Evolutionary conservation across 495 filamentous ascomycete genomes (phyloP), one percentile per base, ranked within the genome.

Genomic region (Xylaria cubensis): DNA sequence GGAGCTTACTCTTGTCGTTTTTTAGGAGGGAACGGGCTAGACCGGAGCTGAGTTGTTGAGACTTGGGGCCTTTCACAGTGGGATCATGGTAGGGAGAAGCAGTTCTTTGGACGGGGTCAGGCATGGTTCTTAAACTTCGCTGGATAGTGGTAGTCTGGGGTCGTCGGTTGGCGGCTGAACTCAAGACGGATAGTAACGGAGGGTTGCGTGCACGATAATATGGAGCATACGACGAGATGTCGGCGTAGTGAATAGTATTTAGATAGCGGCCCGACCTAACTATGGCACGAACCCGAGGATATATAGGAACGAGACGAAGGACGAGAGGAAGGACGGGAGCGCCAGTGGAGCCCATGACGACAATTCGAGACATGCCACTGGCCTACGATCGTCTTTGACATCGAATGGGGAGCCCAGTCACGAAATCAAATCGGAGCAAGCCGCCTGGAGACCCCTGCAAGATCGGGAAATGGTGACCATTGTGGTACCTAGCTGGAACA

Each of bases 31-130:
- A 75, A 42, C 70, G 75, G 71, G 67, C 74, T 42, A 75, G 73
- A 50, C 79, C 80, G 69, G 76, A 73, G 24, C 77, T 72, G 64
- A 83, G 80, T 48, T 81, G 80, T 76, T 83, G 81, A n/a, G 79
- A 82, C 48, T 79, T 79, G 39, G 85, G 85, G 15, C 84, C 83
- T 80, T 85, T 84, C 69, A 86, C 79, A 53, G 75, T 51, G 50
- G 84, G 84, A 81, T 86, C 80, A 62, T 74, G 79, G 79, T 87
- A 86, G 73, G 84, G 84, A 82, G 85, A 86, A 76, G 80, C 74
- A 29, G 82, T 83, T 78, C 84, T 81, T 62, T 73, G 73, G 73
- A 85, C 81, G 80, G 85, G 85, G 81, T 84, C 80, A 78, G 75
- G 78, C 81, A 85, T 86, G 80, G 81, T 84, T 82, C 79, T 86